These are phyloP conservation scores for Trichosporon sp. DNA, from an alignment of 1,284 basidiomycete species.

Conservation along the genomic window DNA sequence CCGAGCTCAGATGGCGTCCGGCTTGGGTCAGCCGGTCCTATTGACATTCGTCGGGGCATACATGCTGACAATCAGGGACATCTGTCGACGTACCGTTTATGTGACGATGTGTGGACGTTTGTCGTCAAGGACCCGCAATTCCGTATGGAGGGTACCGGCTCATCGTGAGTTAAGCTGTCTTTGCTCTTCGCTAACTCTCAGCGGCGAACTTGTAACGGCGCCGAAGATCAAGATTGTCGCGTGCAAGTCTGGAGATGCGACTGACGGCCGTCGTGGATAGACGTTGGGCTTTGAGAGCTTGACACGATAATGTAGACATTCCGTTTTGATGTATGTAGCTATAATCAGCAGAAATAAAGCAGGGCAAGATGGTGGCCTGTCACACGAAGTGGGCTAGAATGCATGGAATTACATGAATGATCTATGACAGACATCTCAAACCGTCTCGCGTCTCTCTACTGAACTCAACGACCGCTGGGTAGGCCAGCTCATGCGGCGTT, in stretches of 20 bases:
- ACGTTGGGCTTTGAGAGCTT: background rate
- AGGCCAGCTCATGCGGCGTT: conserved; percentile 24
- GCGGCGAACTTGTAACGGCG: conserved; percentile 54
- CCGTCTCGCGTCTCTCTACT: background rate
- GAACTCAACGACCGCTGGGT: background rate
- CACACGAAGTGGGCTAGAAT: background rate
- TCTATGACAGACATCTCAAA: background rate
- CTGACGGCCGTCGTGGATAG: conserved; percentile 47
- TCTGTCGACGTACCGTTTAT: conserved; percentile 83
- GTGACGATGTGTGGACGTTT: conserved; percentile 97
- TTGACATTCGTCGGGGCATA: background rate
- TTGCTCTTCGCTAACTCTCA: conserved; percentile 14
- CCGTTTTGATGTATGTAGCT: conserved; percentile 11
- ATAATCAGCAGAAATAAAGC: conserved; percentile 1
- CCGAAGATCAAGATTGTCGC: conserved; percentile 89
- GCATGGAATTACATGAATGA: background rate
- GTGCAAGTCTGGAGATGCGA: conserved; percentile 86
- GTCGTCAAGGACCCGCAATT: conserved; percentile 85
- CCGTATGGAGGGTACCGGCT: conserved; percentile 79
- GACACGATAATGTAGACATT: background rate
- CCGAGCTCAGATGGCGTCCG: background rate
- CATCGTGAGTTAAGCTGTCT: conserved; percentile 23
- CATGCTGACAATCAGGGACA: conserved; percentile 60
- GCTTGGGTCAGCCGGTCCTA: background rate
- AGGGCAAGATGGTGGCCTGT: too few species aligned